Percentiles rank a stretch among this genome's conserved stretches.
phyloP scores from a whole-genome alignment of 169 alveolate genomes.

The Plasmodium yoelii region DNA sequence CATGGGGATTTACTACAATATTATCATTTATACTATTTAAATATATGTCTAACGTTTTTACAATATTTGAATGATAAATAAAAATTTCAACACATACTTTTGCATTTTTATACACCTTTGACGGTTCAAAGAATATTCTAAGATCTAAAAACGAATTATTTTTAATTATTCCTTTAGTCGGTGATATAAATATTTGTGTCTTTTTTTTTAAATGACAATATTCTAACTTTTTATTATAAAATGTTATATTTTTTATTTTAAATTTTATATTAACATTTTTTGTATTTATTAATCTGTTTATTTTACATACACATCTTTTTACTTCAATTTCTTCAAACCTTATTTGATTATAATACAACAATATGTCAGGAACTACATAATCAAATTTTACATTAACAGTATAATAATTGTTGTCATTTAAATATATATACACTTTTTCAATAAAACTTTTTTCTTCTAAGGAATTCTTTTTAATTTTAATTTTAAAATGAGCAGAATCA shows the following conservation, averaged over 20 bases:
- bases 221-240: constrained; percentile 65
- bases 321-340: constrained; percentile 43
- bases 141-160: constrained; percentile 55
- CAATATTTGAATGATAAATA: constrained; percentile 47
- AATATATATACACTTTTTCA: constrained; percentile 36
- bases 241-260: constrained; percentile 59
- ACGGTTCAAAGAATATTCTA: constrained; percentile 60
- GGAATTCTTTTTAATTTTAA: constrained; percentile 26
- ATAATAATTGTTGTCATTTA: constrained; percentile 57
- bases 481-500: constrained; percentile 33
- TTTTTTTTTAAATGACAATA: constrained; percentile 55
- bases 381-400: constrained; percentile 28
- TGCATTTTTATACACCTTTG: constrained; percentile 57
- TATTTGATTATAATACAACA: constrained; percentile 37
- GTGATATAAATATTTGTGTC: constrained; percentile 38
- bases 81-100: constrained; percentile 40
- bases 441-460: constrained; percentile 28
- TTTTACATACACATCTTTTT: constrained; percentile 49
- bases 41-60: constrained; percentile 35
- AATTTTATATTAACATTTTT: constrained; percentile 55
- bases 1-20: constrained; percentile 25
- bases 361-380: constrained; percentile 55
- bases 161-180: constrained; percentile 55
- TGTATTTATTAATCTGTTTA: constrained; percentile 60
- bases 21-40: constrained; percentile 44